Evolutionary conservation across 495 filamentous ascomycete genomes (phyloP).

Genomic region (Aspergillus panamensis): DNA sequence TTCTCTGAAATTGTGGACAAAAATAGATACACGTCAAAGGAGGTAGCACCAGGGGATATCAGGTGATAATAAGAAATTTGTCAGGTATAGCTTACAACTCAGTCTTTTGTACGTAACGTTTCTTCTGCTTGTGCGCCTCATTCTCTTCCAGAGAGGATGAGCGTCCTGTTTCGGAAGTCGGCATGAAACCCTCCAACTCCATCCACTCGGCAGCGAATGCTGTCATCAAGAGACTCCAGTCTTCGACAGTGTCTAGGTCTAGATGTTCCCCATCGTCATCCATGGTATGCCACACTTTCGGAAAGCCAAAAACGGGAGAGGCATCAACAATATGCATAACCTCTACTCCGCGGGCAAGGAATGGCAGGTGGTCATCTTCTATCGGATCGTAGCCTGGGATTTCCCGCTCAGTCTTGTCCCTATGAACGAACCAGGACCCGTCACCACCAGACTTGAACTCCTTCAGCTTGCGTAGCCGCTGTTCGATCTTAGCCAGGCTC

Average conservation of each 20-base stretch:
- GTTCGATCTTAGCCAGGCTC: constrained; percentile 63
- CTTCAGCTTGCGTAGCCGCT: constrained; percentile 57
- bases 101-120: constrained; percentile 26
- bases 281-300: constrained; percentile 79
- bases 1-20: neutral
- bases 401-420: constrained; percentile 47
- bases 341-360: constrained; percentile 79
- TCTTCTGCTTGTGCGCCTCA: constrained; percentile 4
- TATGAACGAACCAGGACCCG: constrained; percentile 50
- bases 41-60: constrained; percentile 1
- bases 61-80: constrained; percentile 9
- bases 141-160: neutral
- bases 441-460: constrained; percentile 47
- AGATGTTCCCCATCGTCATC: constrained; percentile 84
- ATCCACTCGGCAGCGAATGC: constrained; percentile 93
- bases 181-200: constrained; percentile 74
- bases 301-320: constrained; percentile 56
- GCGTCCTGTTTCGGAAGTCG: constrained; percentile 3
- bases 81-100: constrained; percentile 44
- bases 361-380: constrained; percentile 87
- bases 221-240: constrained; percentile 79
- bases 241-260: constrained; percentile 76
- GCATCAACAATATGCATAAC: constrained; percentile 82
- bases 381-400: constrained; percentile 52
- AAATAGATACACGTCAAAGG: neutral